Percentiles rank a stretch among this genome's conserved stretches.
phyloP scores from a whole-genome alignment of 108 stramenopile genomes.

The Conticribra weissflogii region DNA sequence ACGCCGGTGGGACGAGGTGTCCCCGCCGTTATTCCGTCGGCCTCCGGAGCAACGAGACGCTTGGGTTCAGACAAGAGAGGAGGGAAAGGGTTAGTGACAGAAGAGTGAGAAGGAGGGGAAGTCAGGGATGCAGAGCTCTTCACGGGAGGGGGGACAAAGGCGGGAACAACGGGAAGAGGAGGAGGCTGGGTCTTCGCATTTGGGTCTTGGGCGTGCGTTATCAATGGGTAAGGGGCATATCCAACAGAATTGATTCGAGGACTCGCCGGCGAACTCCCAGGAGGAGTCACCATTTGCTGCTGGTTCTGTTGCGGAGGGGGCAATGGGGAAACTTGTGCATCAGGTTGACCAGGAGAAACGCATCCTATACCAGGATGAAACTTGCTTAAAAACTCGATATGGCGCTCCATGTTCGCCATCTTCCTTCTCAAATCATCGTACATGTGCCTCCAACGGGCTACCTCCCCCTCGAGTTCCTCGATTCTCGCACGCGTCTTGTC shows the following conservation, averaged over 20 bases:
- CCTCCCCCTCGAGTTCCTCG: conserved; percentile 67
- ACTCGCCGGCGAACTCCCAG: conserved; percentile 31
- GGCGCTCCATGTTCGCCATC: conserved; percentile 35
- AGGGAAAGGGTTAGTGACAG: background rate
- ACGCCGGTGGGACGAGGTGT: background rate
- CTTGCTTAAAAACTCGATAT: conserved; percentile 31
- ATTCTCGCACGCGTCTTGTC: conserved; percentile 65
- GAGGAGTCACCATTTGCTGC: conserved; percentile 16
- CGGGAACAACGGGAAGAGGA: conserved; percentile 3
- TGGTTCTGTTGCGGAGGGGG: background rate
- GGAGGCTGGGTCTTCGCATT: conserved; percentile 7
- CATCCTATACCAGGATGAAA: background rate
- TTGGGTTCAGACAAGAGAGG: conserved; percentile 12
- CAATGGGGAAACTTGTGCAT: too few relatives aligned
- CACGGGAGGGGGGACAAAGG: conserved; percentile 5
- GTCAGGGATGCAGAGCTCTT: conserved; percentile 4
- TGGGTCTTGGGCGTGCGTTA: background rate
- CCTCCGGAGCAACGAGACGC: conserved; percentile 7
- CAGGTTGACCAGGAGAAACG: too few relatives aligned
- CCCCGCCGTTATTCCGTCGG: background rate
- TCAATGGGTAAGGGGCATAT: too few relatives aligned
- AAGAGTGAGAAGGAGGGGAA: background rate
- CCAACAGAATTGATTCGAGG: too few relatives aligned
- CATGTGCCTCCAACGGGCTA: conserved; percentile 48
- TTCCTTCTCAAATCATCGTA: conserved; percentile 43